Evolutionary conservation across 176 grass and related monocot species (phyloP).

Genomic region (Cymbopogon citratus): DNA sequence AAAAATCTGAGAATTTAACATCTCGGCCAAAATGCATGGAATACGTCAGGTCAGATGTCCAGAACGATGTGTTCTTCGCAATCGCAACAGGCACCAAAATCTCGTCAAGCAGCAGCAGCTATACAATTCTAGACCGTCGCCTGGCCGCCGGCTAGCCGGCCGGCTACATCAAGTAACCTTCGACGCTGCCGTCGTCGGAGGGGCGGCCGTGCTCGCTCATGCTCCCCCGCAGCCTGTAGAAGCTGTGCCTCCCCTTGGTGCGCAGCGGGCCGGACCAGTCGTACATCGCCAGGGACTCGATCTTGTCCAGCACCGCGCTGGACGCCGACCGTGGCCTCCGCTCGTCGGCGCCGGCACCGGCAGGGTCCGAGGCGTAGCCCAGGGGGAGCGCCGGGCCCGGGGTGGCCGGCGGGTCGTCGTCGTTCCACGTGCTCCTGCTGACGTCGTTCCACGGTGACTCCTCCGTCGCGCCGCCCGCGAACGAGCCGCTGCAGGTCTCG

Average conservation of each 20-base stretch:
- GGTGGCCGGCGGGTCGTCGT: neutral
- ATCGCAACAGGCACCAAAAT: constrained; percentile 28
- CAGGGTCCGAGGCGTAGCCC: constrained; percentile 55
- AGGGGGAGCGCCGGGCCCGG: constrained; percentile 39
- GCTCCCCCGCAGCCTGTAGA: constrained; percentile 85
- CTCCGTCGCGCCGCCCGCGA: constrained; percentile 53
- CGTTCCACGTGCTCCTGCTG: constrained; percentile 46
- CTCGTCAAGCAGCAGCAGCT: constrained; percentile 21
- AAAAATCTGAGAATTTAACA: neutral
- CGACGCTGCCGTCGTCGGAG: constrained; percentile 41
- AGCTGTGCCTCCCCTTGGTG: constrained; percentile 47
- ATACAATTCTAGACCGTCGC: constrained; percentile 31
- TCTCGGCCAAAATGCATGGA: constrained; percentile 1
- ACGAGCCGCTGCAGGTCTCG: constrained; percentile 63
- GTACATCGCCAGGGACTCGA: constrained; percentile 55
- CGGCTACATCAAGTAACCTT: constrained; percentile 42
- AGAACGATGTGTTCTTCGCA: constrained; percentile 30
- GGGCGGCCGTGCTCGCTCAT: constrained; percentile 81
- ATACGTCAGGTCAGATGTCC: neutral
- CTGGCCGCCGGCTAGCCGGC: neutral
- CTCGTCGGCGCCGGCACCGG: constrained; percentile 38
- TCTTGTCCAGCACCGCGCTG: constrained; percentile 44
- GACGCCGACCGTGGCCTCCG: constrained; percentile 71
- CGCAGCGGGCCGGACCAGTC: constrained; percentile 84
- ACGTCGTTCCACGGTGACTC: constrained; percentile 52